These are phyloP conservation scores for Blastobotrys arbuscula DNA, from an alignment of 1,139 yeast genomes.

Conservation along the genomic window DNA sequence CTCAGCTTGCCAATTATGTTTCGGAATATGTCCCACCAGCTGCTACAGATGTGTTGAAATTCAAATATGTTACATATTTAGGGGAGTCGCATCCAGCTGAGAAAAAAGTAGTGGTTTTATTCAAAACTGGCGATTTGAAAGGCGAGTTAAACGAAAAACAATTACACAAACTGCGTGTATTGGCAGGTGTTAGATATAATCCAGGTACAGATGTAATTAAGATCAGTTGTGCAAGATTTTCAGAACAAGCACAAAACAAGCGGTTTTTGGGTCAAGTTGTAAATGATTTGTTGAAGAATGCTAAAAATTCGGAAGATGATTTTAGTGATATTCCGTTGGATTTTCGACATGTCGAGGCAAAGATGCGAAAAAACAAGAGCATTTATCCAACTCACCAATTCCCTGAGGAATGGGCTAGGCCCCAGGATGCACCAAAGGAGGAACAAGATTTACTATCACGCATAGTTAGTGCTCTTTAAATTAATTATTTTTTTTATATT, in stretches of 20 bases:
- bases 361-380: slow-evolving; percentile 36
- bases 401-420: slow-evolving; percentile 85
- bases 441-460: slow-evolving; percentile 2
- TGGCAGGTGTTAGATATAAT: slow-evolving; percentile 77
- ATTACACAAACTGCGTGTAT: slow-evolving; percentile 67
- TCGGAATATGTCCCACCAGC: slow-evolving; percentile 41
- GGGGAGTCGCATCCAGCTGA: slow-evolving; percentile 71
- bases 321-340: slow-evolving; percentile 80
- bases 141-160: slow-evolving; percentile 43
- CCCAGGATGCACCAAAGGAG: slow-evolving; percentile 34
- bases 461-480: too few species aligned
- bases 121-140: slow-evolving; percentile 48
- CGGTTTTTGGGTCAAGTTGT: slow-evolving; percentile 63
- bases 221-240: slow-evolving; percentile 57
- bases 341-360: slow-evolving; percentile 55
- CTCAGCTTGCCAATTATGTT: slow-evolving; percentile 62
- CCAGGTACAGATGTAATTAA: slow-evolving; percentile 51
- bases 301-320: slow-evolving; percentile 58
- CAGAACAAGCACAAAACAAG: slow-evolving; percentile 83
- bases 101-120: slow-evolving; percentile 59
- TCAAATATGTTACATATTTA: slow-evolving; percentile 67
- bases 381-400: slow-evolving; percentile 39
- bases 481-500: too few species aligned
- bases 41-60: slow-evolving; percentile 47
- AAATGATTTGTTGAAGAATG: slow-evolving; percentile 52